These are phyloP conservation scores for Helenozyma baotianmanensis DNA, from an alignment of 805 yeast species.

Conservation along the genomic window DNA sequence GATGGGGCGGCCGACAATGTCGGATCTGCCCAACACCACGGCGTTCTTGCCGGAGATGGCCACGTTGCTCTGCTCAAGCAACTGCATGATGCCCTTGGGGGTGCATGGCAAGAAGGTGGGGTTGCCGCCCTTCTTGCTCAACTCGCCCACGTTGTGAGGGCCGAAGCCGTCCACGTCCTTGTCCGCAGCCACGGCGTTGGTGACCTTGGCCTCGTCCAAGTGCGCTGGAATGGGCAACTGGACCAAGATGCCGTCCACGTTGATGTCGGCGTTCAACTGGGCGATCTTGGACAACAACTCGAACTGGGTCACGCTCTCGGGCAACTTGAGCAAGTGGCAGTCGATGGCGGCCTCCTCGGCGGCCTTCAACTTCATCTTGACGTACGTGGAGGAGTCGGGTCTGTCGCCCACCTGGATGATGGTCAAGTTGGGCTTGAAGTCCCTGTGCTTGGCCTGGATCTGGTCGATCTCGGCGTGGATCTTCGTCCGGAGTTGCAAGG, in stretches of 20 bases:
- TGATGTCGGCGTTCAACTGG: constrained; percentile 51
- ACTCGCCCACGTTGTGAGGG: constrained; percentile 71
- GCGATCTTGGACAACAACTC: constrained; percentile 52
- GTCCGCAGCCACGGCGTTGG: constrained; percentile 58
- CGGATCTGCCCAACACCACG: constrained; percentile 83
- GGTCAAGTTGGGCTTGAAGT: constrained; percentile 60
- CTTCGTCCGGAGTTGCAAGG: constrained; percentile 33
- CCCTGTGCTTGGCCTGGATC: constrained; percentile 42
- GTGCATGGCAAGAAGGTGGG: constrained; percentile 79
- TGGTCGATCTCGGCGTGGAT: constrained; percentile 38
- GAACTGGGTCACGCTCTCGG: constrained; percentile 52
- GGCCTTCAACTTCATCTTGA: constrained; percentile 74
- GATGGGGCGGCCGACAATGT: constrained; percentile 81
- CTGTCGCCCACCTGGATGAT: constrained; percentile 76
- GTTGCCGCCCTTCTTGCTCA: constrained; percentile 65
- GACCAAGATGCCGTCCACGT: constrained; percentile 68
- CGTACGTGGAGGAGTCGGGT: constrained; percentile 79
- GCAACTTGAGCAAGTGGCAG: constrained; percentile 57
- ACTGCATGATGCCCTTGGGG: constrained; percentile 72
- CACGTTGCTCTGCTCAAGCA: constrained; percentile 55
- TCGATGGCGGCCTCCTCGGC: constrained; percentile 65
- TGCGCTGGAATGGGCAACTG: constrained; percentile 76
- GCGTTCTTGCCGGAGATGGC: constrained; percentile 62
- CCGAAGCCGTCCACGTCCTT: constrained; percentile 87
- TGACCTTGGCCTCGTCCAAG: constrained; percentile 60